Evolutionary conservation across 164 flowering plant species (phyloP).

Genomic region (Platanus orientalis): DNA sequence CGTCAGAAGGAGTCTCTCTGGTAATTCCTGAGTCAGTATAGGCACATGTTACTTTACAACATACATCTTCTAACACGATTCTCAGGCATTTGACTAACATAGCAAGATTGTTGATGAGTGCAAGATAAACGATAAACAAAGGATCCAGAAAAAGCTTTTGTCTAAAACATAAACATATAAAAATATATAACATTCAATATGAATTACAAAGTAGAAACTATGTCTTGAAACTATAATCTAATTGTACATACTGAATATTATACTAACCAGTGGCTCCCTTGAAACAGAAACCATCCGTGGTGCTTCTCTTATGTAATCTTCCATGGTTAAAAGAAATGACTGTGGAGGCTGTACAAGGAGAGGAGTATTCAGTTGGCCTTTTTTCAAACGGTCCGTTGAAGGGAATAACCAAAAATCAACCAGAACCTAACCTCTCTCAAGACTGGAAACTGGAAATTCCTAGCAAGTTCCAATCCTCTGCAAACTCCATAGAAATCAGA

Average conservation of each 20-base stretch:
- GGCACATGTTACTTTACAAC: background rate
- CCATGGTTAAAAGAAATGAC: slow-evolving; percentile 94
- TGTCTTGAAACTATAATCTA: too few relatives aligned
- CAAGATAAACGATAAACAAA: background rate
- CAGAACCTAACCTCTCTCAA: slow-evolving; percentile 66
- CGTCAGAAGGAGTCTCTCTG: slow-evolving; percentile 80
- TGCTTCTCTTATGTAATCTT: slow-evolving; percentile 96
- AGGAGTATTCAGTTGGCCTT: background rate
- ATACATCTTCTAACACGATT: background rate
- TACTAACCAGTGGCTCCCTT: slow-evolving; percentile 74
- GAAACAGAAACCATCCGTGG: slow-evolving; percentile 86
- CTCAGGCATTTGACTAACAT: background rate
- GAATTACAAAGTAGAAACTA: background rate
- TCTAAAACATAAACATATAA: background rate
- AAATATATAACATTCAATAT: background rate
- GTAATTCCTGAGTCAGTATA: slow-evolving; percentile 43
- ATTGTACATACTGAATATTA: background rate
- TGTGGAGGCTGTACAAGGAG: slow-evolving; percentile 80
- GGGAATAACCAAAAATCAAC: background rate
- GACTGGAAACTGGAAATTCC: slow-evolving; percentile 96
- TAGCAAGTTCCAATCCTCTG: slow-evolving; percentile 21
- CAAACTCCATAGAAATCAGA: slow-evolving; percentile 77
- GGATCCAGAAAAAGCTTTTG: background rate
- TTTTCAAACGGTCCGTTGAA: background rate
- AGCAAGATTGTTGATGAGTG: background rate